phyloP scores from a whole-genome alignment of 495 filamentous ascomycete genomes.

The Penicillium antarcticum region DNA sequence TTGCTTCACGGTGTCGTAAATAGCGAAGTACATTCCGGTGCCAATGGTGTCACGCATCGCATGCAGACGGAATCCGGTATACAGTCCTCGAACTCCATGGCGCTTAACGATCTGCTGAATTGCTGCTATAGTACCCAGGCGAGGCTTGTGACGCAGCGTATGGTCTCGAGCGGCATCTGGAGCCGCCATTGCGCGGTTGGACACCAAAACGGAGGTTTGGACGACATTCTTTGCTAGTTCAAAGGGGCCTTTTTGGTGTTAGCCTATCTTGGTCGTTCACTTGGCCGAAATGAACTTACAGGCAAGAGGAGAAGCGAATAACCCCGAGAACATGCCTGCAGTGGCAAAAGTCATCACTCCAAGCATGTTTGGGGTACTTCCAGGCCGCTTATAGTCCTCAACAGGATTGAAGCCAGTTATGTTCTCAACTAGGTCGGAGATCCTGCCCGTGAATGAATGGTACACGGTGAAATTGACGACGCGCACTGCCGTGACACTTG shows the following conservation, averaged over 20 bases:
- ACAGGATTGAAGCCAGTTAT: slow-evolving; percentile 69
- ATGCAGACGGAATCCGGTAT: slow-evolving; percentile 83
- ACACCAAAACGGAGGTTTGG: slow-evolving; percentile 84
- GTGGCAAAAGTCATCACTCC: slow-evolving; percentile 72
- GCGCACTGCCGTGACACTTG: slow-evolving; percentile 83
- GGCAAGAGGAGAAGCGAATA: slow-evolving; percentile 76
- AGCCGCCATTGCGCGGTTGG: slow-evolving; percentile 59
- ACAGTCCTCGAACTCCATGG: slow-evolving; percentile 73
- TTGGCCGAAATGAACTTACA: slow-evolving; percentile 54
- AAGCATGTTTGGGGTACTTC: slow-evolving; percentile 64
- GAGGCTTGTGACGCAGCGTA: slow-evolving; percentile 65
- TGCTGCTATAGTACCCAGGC: slow-evolving; percentile 77
- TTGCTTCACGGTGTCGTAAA: slow-evolving; percentile 89
- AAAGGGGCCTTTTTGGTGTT: slow-evolving; percentile 65
- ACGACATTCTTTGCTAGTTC: slow-evolving; percentile 92
- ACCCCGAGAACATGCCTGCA: slow-evolving; percentile 75
- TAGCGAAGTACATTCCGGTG: slow-evolving; percentile 85
- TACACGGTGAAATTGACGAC: slow-evolving; percentile 94
- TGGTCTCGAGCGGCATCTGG: slow-evolving; percentile 53
- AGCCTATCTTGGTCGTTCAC: background rate
- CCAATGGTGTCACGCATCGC: slow-evolving; percentile 82
- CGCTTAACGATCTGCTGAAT: slow-evolving; percentile 75
- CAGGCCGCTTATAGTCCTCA: slow-evolving; percentile 64
- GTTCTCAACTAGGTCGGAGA: slow-evolving; percentile 48
- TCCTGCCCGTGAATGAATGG: slow-evolving; percentile 74